Evolutionary conservation across 2,329 filamentous ascomycete species (phyloP).

Genomic region (Xylaria sp.): DNA sequence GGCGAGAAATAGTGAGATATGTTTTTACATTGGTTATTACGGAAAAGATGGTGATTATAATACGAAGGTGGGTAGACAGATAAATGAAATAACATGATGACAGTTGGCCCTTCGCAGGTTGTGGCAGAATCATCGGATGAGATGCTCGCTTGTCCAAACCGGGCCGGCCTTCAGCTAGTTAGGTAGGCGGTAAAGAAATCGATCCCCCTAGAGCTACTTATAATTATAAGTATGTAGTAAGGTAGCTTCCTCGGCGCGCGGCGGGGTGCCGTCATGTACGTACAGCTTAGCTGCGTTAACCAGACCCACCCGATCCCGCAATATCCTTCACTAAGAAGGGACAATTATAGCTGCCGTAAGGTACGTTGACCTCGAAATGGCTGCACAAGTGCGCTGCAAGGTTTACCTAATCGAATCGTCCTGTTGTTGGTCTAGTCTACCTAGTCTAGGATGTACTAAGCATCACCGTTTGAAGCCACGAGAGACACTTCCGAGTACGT

Average conservation of each 20-base stretch:
- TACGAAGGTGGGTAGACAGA: background rate
- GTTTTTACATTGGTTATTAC: background rate
- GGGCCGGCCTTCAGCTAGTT: slow-evolving; percentile 11
- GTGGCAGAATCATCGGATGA: slow-evolving; percentile 47
- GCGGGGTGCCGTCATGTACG: slow-evolving; percentile 5
- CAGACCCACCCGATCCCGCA: background rate
- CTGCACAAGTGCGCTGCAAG: background rate
- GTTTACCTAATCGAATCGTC: background rate
- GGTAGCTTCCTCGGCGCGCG: too few species aligned
- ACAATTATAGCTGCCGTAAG: too few species aligned
- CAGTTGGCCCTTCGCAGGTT: slow-evolving; percentile 42
- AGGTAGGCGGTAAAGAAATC: slow-evolving; percentile 36
- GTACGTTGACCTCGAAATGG: background rate
- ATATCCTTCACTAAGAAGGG: background rate
- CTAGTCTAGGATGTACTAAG: too few species aligned
- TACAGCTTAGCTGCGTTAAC: too few species aligned
- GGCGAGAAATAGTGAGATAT: background rate
- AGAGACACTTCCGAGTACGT: background rate
- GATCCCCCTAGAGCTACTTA: background rate
- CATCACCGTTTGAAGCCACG: too few species aligned
- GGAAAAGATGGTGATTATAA: background rate
- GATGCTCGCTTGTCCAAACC: slow-evolving; percentile 26
- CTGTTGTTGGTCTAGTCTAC: background rate
- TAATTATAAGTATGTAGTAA: too few species aligned
- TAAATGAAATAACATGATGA: slow-evolving; percentile 38